Base-by-base conservation (phyloP, 805 yeast species). In the Lachancea nothofagi region DNA sequence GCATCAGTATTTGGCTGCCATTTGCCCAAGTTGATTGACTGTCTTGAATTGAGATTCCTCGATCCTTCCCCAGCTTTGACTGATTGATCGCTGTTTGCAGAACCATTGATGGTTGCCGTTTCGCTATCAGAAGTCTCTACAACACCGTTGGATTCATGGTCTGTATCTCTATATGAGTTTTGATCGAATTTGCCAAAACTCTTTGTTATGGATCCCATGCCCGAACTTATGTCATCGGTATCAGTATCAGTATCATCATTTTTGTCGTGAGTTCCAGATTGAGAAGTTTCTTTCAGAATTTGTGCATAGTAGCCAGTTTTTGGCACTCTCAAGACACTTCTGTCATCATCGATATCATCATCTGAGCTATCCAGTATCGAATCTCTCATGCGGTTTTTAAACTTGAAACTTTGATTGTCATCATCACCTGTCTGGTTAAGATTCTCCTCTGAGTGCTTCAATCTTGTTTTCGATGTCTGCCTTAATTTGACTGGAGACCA, bases 1-100 rank as follows among this genome's bases (percentile, higher is more conserved):
- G 58, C 49, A 24, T 49, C 56, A 15, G 81, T 77, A 49, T 77
- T 73, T 2, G 83, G 83, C 51, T 69, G 71, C 83, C 84, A 78
- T 20, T 61, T 61, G 2, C 78, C 79, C 61, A 74, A 62, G 41
- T 66, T 71, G 30, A 74, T 57, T 3, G 65, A 61, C 29, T 41
- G 19, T 33, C 43, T 22, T 47, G 43, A 36, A 5, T 29, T 9
- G 5, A 29, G 25, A 12, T 21, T 32, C 19, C 13, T 12, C 12
- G 15, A 13, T 3, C 19, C 33, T 17, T 26, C 24, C 3, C 28
- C 14, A 19, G 12, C 18, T 3, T 15, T 17, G 8, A 7, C 8
- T 10, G 13, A 25, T n/a, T 26, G 21, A 21, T 19, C 23, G 24
- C 29, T 36, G 8, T 27, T 19, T 4, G 9, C 30, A 8, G 30